Evolutionary conservation across 164 flowering plant genomes (phyloP).

Genomic region (Aristolochia fimbriata): DNA sequence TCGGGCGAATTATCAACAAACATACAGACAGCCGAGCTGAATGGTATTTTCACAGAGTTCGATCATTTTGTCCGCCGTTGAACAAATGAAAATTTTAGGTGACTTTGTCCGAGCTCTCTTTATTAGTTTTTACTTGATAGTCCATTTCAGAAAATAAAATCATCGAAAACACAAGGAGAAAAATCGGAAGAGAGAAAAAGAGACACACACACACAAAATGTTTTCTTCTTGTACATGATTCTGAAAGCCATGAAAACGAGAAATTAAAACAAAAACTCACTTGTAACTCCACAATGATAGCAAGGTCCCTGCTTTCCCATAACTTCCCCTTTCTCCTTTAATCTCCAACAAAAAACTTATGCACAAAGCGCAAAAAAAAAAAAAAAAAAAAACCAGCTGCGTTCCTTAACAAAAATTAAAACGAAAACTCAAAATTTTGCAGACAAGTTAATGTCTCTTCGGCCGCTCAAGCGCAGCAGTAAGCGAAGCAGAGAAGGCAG

Average conservation of each 20-base stretch:
- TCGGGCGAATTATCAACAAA: neutral
- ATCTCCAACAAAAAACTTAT: constrained; percentile 6
- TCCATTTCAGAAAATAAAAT: too few species aligned
- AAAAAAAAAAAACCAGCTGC: neutral
- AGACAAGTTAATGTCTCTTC: constrained; percentile 3
- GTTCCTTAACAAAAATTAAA: constrained; percentile 3
- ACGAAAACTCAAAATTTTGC: neutral
- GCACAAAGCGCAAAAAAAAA: neutral
- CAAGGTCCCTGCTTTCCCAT: constrained; percentile 99
- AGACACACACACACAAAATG: neutral
- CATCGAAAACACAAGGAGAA: too few species aligned
- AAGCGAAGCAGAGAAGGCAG: neutral
- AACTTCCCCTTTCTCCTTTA: constrained; percentile 16
- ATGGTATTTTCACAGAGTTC: neutral
- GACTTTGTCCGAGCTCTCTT: too few species aligned
- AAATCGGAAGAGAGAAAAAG: neutral
- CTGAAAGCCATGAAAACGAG: constrained; percentile 1
- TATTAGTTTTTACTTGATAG: too few species aligned
- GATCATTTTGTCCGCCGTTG: too few species aligned
- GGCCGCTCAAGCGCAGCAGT: constrained; percentile 6
- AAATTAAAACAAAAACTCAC: constrained; percentile 43
- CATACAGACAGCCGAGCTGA: neutral
- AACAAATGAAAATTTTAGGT: too few species aligned
- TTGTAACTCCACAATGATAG: constrained; percentile 97
- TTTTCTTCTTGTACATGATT: neutral